Evolutionary conservation across 257 asterid species (phyloP).

Genomic region (Hygrophila difformis): DNA sequence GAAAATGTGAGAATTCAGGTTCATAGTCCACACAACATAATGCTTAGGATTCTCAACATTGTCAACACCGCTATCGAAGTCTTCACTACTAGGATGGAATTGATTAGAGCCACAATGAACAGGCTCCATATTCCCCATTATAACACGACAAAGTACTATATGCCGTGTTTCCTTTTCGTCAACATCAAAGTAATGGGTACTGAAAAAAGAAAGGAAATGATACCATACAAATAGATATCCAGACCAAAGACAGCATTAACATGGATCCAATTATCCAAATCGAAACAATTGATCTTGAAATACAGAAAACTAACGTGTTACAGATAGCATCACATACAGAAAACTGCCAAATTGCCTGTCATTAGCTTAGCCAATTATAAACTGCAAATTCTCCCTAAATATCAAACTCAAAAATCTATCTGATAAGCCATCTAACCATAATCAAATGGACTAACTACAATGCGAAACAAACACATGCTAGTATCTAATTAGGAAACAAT

Average conservation of each 20-base stretch:
- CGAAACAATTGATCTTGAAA: not conserved
- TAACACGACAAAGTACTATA: slow-evolving; percentile 49
- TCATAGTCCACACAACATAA: slow-evolving; percentile 79
- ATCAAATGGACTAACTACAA: not conserved
- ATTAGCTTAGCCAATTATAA: not conserved
- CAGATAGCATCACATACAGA: not conserved
- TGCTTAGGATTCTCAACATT: slow-evolving; percentile 55
- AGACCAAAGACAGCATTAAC: slow-evolving; percentile 11
- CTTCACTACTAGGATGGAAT: slow-evolving; percentile 80
- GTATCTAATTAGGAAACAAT: no score
- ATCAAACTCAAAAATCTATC: no score
- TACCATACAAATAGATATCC: slow-evolving; percentile 6
- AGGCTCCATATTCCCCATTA: slow-evolving; percentile 61
- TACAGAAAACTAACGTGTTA: not conserved
- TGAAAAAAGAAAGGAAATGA: slow-evolving; percentile 33
- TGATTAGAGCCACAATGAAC: slow-evolving; percentile 68
- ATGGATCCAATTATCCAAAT: no score
- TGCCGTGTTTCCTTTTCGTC: slow-evolving; percentile 75
- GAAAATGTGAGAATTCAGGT: slow-evolving; percentile 65
- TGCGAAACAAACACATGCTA: no score
- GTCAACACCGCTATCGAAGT: slow-evolving; percentile 90
- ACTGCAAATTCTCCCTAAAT: no score
- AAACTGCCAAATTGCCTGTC: slow-evolving; percentile 12
- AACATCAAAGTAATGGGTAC: slow-evolving; percentile 62
- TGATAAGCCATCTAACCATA: no score